Conservation (phyloP, 805 yeast species). For the Yarrowia sp. region DNA sequence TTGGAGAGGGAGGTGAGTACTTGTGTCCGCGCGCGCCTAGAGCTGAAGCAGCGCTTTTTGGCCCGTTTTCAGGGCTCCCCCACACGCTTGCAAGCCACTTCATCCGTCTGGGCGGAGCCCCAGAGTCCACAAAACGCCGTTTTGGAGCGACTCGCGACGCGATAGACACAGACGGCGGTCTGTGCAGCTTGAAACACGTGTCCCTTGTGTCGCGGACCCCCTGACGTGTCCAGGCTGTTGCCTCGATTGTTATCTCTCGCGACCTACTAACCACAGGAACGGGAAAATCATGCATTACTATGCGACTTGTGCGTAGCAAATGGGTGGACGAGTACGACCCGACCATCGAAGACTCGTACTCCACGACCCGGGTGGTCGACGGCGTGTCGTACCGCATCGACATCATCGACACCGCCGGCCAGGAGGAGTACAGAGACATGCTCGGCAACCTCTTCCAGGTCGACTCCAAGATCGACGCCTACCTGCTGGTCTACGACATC, state of each 20-base stretch:
- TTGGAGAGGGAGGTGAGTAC: constrained; percentile 39
- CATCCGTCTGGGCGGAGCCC: neutral
- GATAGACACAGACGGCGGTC: neutral
- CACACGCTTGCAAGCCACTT: no score
- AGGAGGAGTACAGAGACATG: constrained; percentile 71
- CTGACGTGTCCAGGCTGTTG: constrained; percentile 1
- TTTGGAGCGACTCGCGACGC: neutral
- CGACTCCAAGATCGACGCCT: constrained; percentile 38
- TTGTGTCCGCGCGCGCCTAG: neutral
- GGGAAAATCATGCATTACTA: constrained; percentile 39
- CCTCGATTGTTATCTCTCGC: neutral
- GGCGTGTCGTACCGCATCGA: constrained; percentile 53
- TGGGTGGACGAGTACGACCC: constrained; percentile 43
- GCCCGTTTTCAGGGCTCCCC: neutral
- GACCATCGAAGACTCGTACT: constrained; percentile 39
- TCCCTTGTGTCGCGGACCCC: no score
- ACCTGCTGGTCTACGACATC: constrained; percentile 39
- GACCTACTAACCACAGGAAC: constrained; percentile 25
- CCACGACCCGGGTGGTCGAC: constrained; percentile 42
- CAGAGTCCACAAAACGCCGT: neutral
- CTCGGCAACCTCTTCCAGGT: constrained; percentile 42
- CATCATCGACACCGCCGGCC: constrained; percentile 75
- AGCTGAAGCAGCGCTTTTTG: no score
- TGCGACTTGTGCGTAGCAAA: constrained; percentile 38
- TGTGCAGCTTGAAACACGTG: no score